Base-by-base conservation (phyloP, 768 basidiomycete genomes). In the Amanita subjunquillea region DNA sequence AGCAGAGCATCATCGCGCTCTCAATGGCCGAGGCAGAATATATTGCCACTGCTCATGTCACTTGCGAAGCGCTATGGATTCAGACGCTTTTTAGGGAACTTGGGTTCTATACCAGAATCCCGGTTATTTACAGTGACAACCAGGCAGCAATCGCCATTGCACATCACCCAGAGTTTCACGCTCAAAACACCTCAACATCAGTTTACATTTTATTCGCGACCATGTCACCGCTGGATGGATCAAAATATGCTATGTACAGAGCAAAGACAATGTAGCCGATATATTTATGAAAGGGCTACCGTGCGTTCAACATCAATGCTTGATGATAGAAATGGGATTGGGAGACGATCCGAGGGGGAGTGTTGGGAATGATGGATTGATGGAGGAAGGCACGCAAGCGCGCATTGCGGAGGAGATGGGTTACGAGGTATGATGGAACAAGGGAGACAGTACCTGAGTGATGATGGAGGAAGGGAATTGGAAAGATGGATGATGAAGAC, bases 41-140 rank as follows among this genome's bases (percentile, higher is more conserved):
- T 57, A 69, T 74, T 40, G 71, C 73, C 3, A 58, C 63, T 0
- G 57, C 61, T 12, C 60, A 72, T 27, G 60, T 68, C 38, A 48
- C 42, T 58, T 58, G 61, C 36, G 56, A 63, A 53, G 61, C 56
- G 4, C 29, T 65, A 5, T 65, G 63, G 63, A 49, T 58, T 53
- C 54, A 51, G 5, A 53, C 56, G 10, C 42, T 61, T 22, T 44
- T 61, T 25, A 23, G 9, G 17, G 59, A 59, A 55, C 53, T 58
- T 2, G 48, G 51, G 25, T 29, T 60, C 6, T n/a, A n/a, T 39
- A 6, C 7, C 29, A 0, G 10, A 12, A 29, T 56, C 5, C 55
- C 50, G n/a, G 51, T 43, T 0, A 55, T 57, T 3, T 50, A 56
- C 25, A 40, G 39, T 7, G 60, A 63, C 43, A 63, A 62, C 27